Evolutionary conservation across 768 basidiomycete species (phyloP).

Genomic region (Suillus spraguei): DNA sequence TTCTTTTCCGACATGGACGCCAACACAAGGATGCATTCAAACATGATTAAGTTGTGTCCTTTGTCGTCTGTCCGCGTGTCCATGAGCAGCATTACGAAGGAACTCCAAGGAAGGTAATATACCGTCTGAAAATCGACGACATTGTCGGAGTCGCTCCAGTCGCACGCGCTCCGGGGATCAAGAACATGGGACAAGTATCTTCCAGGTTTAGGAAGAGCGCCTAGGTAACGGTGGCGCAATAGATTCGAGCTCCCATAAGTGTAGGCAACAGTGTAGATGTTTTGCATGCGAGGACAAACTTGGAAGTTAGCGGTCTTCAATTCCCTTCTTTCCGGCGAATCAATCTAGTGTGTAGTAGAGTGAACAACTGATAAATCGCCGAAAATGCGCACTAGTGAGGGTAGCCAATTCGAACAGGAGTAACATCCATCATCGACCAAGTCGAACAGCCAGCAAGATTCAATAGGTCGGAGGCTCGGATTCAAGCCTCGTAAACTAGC

Average conservation of each 20-base stretch:
- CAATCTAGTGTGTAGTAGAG: constrained; percentile 8
- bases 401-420: constrained; percentile 49
- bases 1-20: constrained; percentile 40
- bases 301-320: constrained; percentile 37
- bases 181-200: too few species aligned
- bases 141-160: too few species aligned
- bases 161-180: too few species aligned
- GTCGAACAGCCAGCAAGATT: constrained; percentile 46
- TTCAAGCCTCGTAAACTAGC: background rate
- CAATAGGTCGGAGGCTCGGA: constrained; percentile 34
- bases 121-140: too few species aligned
- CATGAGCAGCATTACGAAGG: too few species aligned
- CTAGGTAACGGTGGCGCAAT: too few species aligned
- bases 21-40: constrained; percentile 57
- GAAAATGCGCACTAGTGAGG: constrained; percentile 34
- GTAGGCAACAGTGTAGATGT: constrained; percentile 64
- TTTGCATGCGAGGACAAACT: constrained; percentile 63
- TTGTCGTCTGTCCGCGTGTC: too few species aligned
- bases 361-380: background rate
- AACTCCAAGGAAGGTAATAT: too few species aligned
- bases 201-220: too few species aligned
- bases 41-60: too few species aligned
- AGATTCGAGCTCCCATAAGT: too few species aligned
- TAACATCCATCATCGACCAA: constrained; percentile 38
- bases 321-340: constrained; percentile 21